These are phyloP conservation scores for Cladosporium austrohemisphaericum DNA, from an alignment of 2,329 filamentous ascomycete species.

Conservation along the genomic window DNA sequence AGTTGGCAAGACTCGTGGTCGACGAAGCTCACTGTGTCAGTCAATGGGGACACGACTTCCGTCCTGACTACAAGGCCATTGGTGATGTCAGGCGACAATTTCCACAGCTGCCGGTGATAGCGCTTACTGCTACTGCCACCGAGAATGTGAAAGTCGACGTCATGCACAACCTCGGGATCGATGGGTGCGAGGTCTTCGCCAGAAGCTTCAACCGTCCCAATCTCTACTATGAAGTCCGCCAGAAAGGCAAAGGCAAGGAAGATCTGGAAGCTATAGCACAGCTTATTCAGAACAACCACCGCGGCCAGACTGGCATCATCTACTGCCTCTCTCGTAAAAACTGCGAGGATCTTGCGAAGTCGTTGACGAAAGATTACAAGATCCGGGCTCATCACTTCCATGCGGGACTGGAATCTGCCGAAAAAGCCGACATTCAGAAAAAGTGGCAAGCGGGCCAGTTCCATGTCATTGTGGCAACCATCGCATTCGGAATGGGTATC, in stretches of 20 bases:
- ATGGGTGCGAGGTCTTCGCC: constrained; percentile 71
- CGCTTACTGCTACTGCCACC: constrained; percentile 91
- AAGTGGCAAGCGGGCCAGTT: constrained; percentile 76
- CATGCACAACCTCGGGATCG: constrained; percentile 83
- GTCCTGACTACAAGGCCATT: constrained; percentile 88
- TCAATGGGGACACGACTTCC: constrained; percentile 98
- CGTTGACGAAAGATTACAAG: constrained; percentile 56
- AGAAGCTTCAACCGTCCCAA: constrained; percentile 99
- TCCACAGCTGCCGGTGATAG: constrained; percentile 82
- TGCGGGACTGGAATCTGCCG: constrained; percentile 65
- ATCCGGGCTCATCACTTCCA: constrained; percentile 85
- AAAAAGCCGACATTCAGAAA: constrained; percentile 69
- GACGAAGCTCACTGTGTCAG: constrained; percentile 99
- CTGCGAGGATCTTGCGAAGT: constrained; percentile 74
- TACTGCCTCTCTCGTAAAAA: constrained; percentile 85
- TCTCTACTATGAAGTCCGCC: constrained; percentile 77
- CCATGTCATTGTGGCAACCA: constrained; percentile 94
- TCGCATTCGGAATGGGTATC: constrained; percentile 99
- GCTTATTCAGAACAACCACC: constrained; percentile 68
- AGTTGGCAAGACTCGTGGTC: constrained; percentile 86
- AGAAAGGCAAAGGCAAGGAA: constrained; percentile 61
- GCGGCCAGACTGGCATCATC: constrained; percentile 76
- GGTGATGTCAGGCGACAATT: constrained; percentile 70
- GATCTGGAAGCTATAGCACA: constrained; percentile 55
- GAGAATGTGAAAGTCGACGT: constrained; percentile 89